Evolutionary conservation across 306 rosid species (phyloP), one percentile per base, ranked within the genome.

Genomic region (Cucumis hystrix): DNA sequence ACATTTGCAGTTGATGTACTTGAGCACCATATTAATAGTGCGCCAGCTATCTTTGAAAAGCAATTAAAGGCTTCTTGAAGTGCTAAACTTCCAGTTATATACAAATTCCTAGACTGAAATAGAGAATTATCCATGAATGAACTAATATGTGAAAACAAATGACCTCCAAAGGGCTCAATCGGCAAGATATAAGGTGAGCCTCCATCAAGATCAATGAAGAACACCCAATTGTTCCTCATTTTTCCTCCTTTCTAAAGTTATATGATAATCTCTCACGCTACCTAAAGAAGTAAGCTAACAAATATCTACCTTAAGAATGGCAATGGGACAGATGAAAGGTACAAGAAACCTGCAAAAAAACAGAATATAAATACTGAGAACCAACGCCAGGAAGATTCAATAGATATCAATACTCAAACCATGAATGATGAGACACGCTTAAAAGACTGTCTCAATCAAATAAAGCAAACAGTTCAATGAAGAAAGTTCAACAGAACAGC

Each of bases 171-270:
- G 10, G 92, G 91, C 47, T 92, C 91, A 10, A 92, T 23, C 0
- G 90, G 84, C 28, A 88, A 81, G 54, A 82, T 79, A 60, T 90
- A 81, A 0, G 89, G 92, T 21, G 86, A 81, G 49, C 83, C 65
- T 10, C 87, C 88, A 83, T 96, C 99, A 7, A 89, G 88, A 88
- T 90, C 92, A 80, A 85, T 78, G 72, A 87, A 78, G 56, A 88
- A 83, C 20, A 89, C 81, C 93, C 96, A 86, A 84, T 88, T 81
- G 80, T 85, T 87, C 80, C 79, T 81, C 99, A 92, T 89, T 67
- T 69, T 79, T 78, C 67, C 28, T 52, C 28, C 66, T 43, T 35
- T 75, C 63, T 72, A 69, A 55, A 75, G 15, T 58, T 21, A 8
- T 71, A 16, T 47, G 55, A 61, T 33, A 28, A 55, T 28, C 60